Base-by-base conservation (phyloP, 768 basidiomycete genomes). In the Boletus tylopilopsis region DNA sequence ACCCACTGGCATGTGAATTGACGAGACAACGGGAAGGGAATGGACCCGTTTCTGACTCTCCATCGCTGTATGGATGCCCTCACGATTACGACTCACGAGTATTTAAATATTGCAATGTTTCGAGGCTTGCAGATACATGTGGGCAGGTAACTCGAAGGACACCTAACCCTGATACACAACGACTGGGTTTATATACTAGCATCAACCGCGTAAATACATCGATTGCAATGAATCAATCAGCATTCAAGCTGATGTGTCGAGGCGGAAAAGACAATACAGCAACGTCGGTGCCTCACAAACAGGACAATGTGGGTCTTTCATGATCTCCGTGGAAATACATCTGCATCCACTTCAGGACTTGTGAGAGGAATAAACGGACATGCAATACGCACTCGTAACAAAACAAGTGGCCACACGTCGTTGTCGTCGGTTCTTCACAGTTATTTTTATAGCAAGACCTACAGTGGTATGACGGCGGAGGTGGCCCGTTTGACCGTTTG, bases 361-460 rank as follows among this genome's bases (percentile, higher is more conserved):
- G 19, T 8, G 1, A 15, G 9, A 13, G 18, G 7, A 43, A 29
- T 4, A 34, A 32, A 22, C 18, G 30, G n/a, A n/a, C n/a, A 42
- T 15, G 25, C n/a, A 0, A 36, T 40, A 55, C 63, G 54, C 49
- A 69, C 77, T 52, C 59, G 49, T 81, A 72, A 56, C 82, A 84
- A 55, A 84, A 84, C 24, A 84, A 64, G 53, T 84, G 82, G 9
- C 82, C 82, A 58, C 82, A 84, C 68, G 79, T 77, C 5, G 78
- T 82, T 30, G 77, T 80, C 23, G 80, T 82, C 34, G 77, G 75
- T 53, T 79, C 75, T 22, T 75, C 71, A 55, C 78, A 80, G 27
- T 73, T 68, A 48, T 80, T 73, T 27, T 61, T 64, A 22, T 73
- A 68, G 56, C 81, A 84, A 1, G 70, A 64, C 43, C 82, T 73